Conservation (phyloP, 2,329 filamentous ascomycete species). For the Paecilomyces niveus region DNA sequence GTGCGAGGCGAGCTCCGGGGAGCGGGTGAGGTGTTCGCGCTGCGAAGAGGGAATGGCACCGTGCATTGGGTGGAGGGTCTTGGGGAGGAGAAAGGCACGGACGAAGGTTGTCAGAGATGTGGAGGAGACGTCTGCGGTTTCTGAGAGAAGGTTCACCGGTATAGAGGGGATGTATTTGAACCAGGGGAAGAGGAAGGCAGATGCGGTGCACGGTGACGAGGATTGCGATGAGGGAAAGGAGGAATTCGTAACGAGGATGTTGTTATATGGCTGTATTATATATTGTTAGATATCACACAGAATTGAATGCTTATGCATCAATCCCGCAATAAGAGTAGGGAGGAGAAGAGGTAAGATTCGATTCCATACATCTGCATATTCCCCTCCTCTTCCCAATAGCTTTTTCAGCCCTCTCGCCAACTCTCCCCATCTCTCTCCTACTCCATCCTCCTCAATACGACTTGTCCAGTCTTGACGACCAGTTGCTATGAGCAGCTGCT, state of each 20-base stretch:
- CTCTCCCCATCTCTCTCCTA: constrained; percentile 37
- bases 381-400: constrained; percentile 58
- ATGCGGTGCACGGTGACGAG: constrained; percentile 29
- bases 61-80: constrained; percentile 25
- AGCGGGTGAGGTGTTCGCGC: constrained; percentile 32
- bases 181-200: constrained; percentile 70
- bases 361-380: constrained; percentile 52
- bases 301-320: background rate
- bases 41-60: constrained; percentile 21
- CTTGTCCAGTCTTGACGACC: constrained; percentile 75
- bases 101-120: constrained; percentile 38
- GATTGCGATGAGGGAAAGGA: constrained; percentile 57
- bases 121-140: constrained; percentile 28
- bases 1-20: constrained; percentile 40
- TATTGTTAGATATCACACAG: background rate
- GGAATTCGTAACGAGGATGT: constrained; percentile 67
- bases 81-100: constrained; percentile 33
- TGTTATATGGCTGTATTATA: constrained; percentile 67
- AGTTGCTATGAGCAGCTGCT: constrained; percentile 79
- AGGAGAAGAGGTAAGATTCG: background rate
- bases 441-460: constrained; percentile 73
- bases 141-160: constrained; percentile 51
- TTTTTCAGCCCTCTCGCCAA: constrained; percentile 61
- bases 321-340: background rate
- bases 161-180: constrained; percentile 75